A percentile compares a stretch with the other conserved stretches of the same genome.
Conservation (phyloP, 2,329 filamentous ascomycete species). For the Microthyrium microscopicum region DNA sequence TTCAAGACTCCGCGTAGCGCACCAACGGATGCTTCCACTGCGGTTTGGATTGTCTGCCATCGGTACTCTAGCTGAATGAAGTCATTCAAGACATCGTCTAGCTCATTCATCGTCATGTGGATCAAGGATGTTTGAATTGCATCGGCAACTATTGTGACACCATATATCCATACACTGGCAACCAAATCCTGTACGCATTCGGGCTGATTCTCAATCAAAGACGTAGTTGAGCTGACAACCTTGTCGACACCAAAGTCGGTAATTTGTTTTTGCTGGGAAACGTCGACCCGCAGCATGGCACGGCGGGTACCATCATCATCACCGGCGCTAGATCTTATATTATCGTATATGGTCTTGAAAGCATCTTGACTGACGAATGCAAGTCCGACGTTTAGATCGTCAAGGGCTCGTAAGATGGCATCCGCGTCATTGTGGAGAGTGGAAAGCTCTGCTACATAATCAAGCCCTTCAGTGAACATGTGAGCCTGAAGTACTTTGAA, state of each 20-base stretch:
- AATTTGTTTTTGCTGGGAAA: constrained; percentile 27
- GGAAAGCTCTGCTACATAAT: constrained; percentile 26
- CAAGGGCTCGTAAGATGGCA: constrained; percentile 25
- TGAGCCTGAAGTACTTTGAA: constrained; percentile 30
- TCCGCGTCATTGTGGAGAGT: constrained; percentile 27
- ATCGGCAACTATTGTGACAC: constrained; percentile 28
- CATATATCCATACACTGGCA: constrained; percentile 28
- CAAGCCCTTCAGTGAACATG: constrained; percentile 26
- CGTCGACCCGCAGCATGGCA: constrained; percentile 26
- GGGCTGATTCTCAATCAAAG: constrained; percentile 27
- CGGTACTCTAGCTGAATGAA: constrained; percentile 29
- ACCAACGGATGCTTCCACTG: constrained; percentile 23
- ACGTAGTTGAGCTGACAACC: constrained; percentile 26
- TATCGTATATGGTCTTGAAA: constrained; percentile 29
- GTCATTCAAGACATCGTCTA: constrained; percentile 26
- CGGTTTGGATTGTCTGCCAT: constrained; percentile 25
- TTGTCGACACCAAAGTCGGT: constrained; percentile 30
- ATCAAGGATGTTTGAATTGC: constrained; percentile 25
- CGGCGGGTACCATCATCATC: constrained; percentile 14
- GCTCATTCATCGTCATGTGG: constrained; percentile 17
- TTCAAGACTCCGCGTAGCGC: constrained; percentile 29
- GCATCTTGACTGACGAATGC: constrained; percentile 30
- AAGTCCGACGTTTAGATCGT: constrained; percentile 28
- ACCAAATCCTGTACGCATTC: constrained; percentile 23
- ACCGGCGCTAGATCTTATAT: constrained; percentile 20